These are phyloP conservation scores for Neoscytalidium dimidiatum DNA, from an alignment of 2,329 filamentous ascomycete species.

Conservation along the genomic window DNA sequence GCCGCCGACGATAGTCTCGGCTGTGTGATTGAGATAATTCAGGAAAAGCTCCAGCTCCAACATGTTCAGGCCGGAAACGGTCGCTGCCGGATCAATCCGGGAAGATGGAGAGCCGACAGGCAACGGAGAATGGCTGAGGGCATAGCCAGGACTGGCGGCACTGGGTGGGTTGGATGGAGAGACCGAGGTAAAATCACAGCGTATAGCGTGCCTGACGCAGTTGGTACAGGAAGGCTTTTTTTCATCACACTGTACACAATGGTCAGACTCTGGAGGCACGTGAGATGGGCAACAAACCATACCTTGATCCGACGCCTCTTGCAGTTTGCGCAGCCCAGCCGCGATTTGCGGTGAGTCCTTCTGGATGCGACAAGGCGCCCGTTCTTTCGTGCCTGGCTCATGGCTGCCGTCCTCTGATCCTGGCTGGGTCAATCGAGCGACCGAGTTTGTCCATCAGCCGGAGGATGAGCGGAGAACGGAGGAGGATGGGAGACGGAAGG, in stretches of 20 bases:
- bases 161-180: not conserved
- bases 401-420: not conserved
- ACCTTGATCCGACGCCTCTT: slow-evolving; percentile 16
- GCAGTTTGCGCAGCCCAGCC: slow-evolving; percentile 12
- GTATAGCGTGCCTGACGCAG: slow-evolving; percentile 30
- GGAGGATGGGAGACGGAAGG: not conserved
- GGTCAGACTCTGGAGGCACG: not conserved
- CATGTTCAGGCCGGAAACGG: slow-evolving; percentile 23
- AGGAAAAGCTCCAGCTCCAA: slow-evolving; percentile 34
- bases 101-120: not conserved
- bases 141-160: not conserved
- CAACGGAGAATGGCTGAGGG: slow-evolving; percentile 15
- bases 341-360: slow-evolving; percentile 7
- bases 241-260: slow-evolving; percentile 31
- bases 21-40: slow-evolving; percentile 32
- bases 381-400: not conserved
- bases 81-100: not conserved
- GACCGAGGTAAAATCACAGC: slow-evolving; percentile 28
- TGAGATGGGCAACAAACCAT: not conserved
- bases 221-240: slow-evolving; percentile 31
- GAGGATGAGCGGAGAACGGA: not conserved
- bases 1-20: slow-evolving; percentile 25
- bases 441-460: not conserved
- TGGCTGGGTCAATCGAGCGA: not conserved
- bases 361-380: not conserved